These are phyloP conservation scores for Bondarzewia mesenterica DNA, from an alignment of 1,284 basidiomycete genomes.

Conservation along the genomic window DNA sequence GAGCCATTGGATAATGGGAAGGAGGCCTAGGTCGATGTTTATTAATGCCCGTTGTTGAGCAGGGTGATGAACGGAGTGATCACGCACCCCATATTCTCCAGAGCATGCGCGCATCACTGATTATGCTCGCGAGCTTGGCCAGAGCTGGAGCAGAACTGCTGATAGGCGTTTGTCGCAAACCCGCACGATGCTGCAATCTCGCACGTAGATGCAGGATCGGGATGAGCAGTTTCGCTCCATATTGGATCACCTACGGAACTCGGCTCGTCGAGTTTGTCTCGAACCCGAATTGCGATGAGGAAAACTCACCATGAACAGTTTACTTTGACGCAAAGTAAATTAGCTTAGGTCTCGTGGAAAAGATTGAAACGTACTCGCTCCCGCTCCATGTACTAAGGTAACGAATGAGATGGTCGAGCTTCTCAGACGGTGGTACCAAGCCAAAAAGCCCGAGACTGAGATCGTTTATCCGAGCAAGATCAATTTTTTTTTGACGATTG, in stretches of 20 bases:
- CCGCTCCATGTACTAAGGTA: slow-evolving; percentile 76
- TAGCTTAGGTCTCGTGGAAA: slow-evolving; percentile 1
- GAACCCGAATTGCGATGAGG: not conserved
- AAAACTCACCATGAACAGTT: slow-evolving; percentile 59
- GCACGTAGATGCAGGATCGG: slow-evolving; percentile 62
- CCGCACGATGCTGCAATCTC: slow-evolving; percentile 53
- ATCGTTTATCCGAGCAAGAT: slow-evolving; percentile 45
- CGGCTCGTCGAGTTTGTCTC: not conserved
- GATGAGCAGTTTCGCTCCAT: slow-evolving; percentile 57
- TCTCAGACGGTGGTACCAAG: slow-evolving; percentile 47
- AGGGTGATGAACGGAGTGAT: not conserved
- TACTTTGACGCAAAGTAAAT: slow-evolving; percentile 33
- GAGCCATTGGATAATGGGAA: slow-evolving; percentile 75
- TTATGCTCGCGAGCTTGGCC: slow-evolving; percentile 42
- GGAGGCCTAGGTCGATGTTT: slow-evolving; percentile 45
- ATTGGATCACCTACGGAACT: slow-evolving; percentile 62
- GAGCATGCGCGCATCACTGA: slow-evolving; percentile 62
- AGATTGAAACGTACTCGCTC: slow-evolving; percentile 56
- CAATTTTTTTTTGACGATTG: too few relatives aligned
- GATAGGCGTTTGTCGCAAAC: slow-evolving; percentile 39
- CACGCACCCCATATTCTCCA: slow-evolving; percentile 73
- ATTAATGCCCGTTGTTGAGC: not conserved
- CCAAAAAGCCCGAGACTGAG: slow-evolving; percentile 55
- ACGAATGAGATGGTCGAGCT: slow-evolving; percentile 60
- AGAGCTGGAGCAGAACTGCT: slow-evolving; percentile 48